Evolutionary conservation across 2,329 filamentous ascomycete genomes (phyloP), one percentile per base, ranked within the genome.

Genomic region (Verticillium klebahnii): DNA sequence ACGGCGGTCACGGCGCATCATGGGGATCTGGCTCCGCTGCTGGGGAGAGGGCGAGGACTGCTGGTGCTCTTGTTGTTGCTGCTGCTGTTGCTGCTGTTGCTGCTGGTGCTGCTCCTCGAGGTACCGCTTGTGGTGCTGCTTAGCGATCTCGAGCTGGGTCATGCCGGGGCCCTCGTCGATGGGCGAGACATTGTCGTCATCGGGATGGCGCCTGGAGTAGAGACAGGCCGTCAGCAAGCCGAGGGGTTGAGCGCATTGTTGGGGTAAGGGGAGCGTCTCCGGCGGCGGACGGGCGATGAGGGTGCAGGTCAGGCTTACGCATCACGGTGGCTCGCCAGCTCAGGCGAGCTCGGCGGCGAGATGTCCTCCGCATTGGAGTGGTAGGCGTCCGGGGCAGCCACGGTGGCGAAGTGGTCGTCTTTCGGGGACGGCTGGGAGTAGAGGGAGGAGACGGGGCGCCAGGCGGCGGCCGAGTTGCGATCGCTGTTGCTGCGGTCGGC

Each of bases 311-410:
- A 34, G 39, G 79, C 81, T 78, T 75, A 84, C 80, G 67, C 71
- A 66, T 77, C 62, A 59, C 69, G 71, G 39, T 70, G 67, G 58
- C 72, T 71, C 56, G 71, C 68, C 11, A 75, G 67, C 61, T 86
- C 84, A 29, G 84, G 83, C 52, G 84, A 86, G 74, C 83, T 86
- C 34, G 82, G 83, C 59, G 84, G 84, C 12, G 84, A 86, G 64
- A 86, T 77, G 25, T 77, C 75, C 69, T 76, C 70, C 55, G 59
- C 64, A 39, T 61, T 61, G 57, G 61, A 61, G 52, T 32, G n/a
- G 56, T 64, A 64, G 9, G 37, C 55, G 52, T 58, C 61, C 45
- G 37, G 57, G 64, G 63, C 39, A 63, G 66, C 65, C 65, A 67
- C 59, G 63, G 63, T 66, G 60, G 62, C 62, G 60, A 64, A 63